A percentile compares a stretch with the other conserved stretches of the same genome.
Conservation (phyloP, 306 rosid genomes). For the Betula pendula region DNA sequence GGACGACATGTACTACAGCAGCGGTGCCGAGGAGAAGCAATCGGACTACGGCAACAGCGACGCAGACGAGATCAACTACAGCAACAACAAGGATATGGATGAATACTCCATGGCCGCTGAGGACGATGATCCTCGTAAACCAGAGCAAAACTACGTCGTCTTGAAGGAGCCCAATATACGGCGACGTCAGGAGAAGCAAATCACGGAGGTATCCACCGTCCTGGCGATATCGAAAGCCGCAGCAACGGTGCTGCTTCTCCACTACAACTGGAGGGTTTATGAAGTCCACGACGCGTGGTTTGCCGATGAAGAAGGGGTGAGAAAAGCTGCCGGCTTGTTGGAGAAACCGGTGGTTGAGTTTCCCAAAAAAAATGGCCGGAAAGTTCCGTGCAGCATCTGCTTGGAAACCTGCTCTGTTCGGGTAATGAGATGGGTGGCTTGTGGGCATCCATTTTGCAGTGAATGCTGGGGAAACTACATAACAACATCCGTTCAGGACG, state of each 20-base stretch:
- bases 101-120: too few relatives aligned
- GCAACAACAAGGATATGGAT: not conserved
- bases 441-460: slow-evolving; percentile 23
- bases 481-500: not conserved
- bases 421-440: not conserved
- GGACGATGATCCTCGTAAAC: not conserved
- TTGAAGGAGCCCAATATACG: slow-evolving; percentile 4
- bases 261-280: slow-evolving; percentile 8
- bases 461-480: slow-evolving; percentile 17
- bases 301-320: slow-evolving; percentile 12
- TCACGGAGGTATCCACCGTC: not conserved
- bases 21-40: too few relatives aligned
- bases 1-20: too few relatives aligned
- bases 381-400: slow-evolving; percentile 3
- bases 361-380: too few relatives aligned
- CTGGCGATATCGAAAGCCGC: not conserved
- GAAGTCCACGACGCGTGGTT: slow-evolving; percentile 13
- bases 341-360: not conserved
- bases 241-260: slow-evolving; percentile 6
- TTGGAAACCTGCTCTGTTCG: not conserved
- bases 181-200: not conserved
- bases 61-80: too few relatives aligned
- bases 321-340: not conserved
- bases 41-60: too few relatives aligned
- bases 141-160: not conserved